Base-by-base conservation (phyloP, 768 basidiomycete genomes). In the Lentinula boryana region DNA sequence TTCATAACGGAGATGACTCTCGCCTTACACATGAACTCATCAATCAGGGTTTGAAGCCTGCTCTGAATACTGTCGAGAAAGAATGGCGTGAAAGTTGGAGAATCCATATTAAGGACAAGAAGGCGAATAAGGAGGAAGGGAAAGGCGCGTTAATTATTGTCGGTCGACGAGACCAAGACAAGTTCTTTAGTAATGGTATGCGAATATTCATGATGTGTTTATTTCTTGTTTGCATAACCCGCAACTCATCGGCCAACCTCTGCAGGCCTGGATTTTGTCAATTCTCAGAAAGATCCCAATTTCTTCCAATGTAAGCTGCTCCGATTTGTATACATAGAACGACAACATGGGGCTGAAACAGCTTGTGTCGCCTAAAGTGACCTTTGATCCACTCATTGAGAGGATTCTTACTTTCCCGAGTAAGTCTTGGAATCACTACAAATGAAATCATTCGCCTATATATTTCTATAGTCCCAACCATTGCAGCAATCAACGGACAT, bases 141-240 rank as follows among this genome's bases (percentile, higher is more conserved):
- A 78, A 78, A 55, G 91, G 90, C 40, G 86, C 88, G 3, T 72
- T 94, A 33, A 85, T 93, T 62, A 86, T 94, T 57, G 85, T 89
- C 6, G 91, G 92, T 3, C 84, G 82, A 62, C 79, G 77, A 63
- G 78, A 80, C 62, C 91, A 94, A 70, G 84, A 93, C 71, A 94
- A 93, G 72, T 94, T 92, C 78, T 94, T 94, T 72, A 91, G 88
- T 73, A 93, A 92, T 65, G 91, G 91, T 83, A 60, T 32, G 76
- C 62, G 31, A 5, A 16, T 32, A 21, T 41, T 38, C 36, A 38
- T 38, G 13, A 38, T 8, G 2, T 38, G 13, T 38, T 50, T 53
- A 21, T 13, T 33, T 63, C 41, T 21, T 43, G 55, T 27, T 55
- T 33, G 8, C 23, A 33, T 18, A 23, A 9, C 38, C 18, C 40